Evolutionary conservation across 768 basidiomycete genomes (phyloP).

Genomic region (Suillus subluteus): DNA sequence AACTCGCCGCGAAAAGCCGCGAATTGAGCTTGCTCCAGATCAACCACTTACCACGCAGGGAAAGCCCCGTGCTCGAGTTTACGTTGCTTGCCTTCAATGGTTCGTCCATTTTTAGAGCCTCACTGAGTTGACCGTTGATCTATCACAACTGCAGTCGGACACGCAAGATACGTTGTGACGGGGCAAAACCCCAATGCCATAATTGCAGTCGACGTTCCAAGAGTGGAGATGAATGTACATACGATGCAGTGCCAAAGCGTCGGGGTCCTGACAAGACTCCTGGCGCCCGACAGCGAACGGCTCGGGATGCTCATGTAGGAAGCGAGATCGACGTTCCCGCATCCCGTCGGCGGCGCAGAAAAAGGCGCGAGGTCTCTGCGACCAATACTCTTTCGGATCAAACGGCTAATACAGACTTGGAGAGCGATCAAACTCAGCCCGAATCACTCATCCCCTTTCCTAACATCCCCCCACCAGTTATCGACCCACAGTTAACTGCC

Average conservation of each 20-base stretch:
- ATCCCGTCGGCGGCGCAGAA: conserved; percentile 30
- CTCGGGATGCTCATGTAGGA: conserved; percentile 44
- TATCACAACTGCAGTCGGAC: conserved; percentile 53
- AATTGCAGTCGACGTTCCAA: conserved; percentile 64
- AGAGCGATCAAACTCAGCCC: conserved; percentile 3
- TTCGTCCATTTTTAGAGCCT: conserved; percentile 31
- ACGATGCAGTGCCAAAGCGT: conserved; percentile 74
- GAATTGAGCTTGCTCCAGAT: conserved; percentile 70
- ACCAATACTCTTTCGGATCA: conserved; percentile 15
- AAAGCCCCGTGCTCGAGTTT: conserved; percentile 74
- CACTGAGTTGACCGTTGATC: conserved; percentile 14
- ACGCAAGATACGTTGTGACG: conserved; percentile 83
- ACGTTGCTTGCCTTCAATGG: conserved; percentile 82
- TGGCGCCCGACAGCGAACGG: conserved; percentile 73
- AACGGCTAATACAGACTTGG: conserved; percentile 4
- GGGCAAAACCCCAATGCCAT: conserved; percentile 74
- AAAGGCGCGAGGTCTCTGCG: conserved; percentile 12
- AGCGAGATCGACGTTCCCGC: conserved; percentile 29
- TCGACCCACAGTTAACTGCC: conserved; percentile 31
- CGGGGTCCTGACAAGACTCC: conserved; percentile 80
- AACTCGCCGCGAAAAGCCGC: conserved; percentile 55
- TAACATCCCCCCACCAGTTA: conserved; percentile 18
- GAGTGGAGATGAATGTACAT: conserved; percentile 55
- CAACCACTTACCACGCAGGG: conserved; percentile 84
- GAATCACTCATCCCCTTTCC: conserved; percentile 9